These are phyloP conservation scores for Zygoascus bituminiphila DNA, from an alignment of 805 yeast species.

Conservation along the genomic window DNA sequence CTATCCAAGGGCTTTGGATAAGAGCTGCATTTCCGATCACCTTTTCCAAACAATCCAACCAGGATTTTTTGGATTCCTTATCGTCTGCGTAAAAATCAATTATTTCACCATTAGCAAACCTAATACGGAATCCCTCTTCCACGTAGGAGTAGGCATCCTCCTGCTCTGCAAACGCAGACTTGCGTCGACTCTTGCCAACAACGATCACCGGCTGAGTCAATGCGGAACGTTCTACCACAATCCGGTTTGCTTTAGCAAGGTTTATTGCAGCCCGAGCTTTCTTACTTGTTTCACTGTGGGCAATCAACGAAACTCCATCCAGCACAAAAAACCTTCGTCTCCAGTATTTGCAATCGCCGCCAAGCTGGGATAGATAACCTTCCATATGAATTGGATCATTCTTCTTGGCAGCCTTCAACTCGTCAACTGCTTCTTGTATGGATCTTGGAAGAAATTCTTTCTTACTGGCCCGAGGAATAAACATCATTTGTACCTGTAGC, in stretches of 20 bases:
- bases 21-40: constrained; percentile 6
- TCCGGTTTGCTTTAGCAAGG: constrained; percentile 54
- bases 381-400: constrained; percentile 33
- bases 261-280: constrained; percentile 64
- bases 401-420: constrained; percentile 14
- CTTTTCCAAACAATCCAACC: constrained; percentile 47
- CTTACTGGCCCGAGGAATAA: constrained; percentile 45
- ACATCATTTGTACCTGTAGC: constrained; percentile 48
- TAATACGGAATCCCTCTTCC: constrained; percentile 66
- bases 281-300: constrained; percentile 62
- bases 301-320: constrained; percentile 62
- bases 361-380: constrained; percentile 80
- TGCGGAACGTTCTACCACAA: constrained; percentile 36
- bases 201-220: constrained; percentile 25
- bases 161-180: constrained; percentile 50
- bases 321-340: constrained; percentile 67
- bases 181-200: constrained; percentile 18
- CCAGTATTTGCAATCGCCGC: constrained; percentile 78
- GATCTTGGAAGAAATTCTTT: constrained; percentile 39
- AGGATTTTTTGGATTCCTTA: constrained; percentile 45
- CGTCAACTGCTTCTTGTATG: constrained; percentile 37
- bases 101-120: constrained; percentile 70
- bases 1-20: constrained; percentile 16
- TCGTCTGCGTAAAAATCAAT: constrained; percentile 83
- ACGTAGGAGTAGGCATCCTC: constrained; percentile 19